Conservation (phyloP, 2,329 filamentous ascomycete genomes). For the Chaetomium olivaceum region DNA sequence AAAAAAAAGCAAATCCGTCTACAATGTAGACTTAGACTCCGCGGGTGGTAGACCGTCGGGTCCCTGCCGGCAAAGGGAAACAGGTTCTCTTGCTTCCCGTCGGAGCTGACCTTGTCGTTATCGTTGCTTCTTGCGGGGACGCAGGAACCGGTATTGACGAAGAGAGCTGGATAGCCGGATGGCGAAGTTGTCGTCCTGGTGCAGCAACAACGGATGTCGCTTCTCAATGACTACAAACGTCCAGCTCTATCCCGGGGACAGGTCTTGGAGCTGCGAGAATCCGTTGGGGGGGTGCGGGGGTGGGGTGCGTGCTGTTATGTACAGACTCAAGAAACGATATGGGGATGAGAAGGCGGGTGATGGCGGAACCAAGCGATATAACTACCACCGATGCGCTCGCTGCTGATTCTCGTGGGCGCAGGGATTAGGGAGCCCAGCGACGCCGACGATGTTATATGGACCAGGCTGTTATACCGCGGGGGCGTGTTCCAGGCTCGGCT, state of each 20-base stretch:
- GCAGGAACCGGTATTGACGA: slow-evolving; percentile 24
- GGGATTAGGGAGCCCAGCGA: slow-evolving; percentile 22
- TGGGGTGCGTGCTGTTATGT: slow-evolving; percentile 28
- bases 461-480: slow-evolving; percentile 26
- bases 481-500: slow-evolving; percentile 17
- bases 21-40: neutral
- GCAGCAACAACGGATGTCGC: neutral
- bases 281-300: slow-evolving; percentile 12
- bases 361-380: slow-evolving; percentile 24
- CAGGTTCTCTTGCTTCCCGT: slow-evolving; percentile 1
- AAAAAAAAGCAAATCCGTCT: neutral
- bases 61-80: neutral
- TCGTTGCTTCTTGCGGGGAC: slow-evolving; percentile 28
- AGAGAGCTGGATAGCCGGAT: slow-evolving; percentile 19
- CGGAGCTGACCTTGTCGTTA: slow-evolving; percentile 11
- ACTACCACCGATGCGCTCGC: slow-evolving; percentile 16
- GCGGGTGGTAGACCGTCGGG: neutral
- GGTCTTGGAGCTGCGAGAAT: slow-evolving; percentile 4
- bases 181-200: slow-evolving; percentile 12
- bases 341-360: slow-evolving; percentile 1
- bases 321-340: slow-evolving; percentile 21
- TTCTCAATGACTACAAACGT: neutral
- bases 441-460: slow-evolving; percentile 29
- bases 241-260: neutral
- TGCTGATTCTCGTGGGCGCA: slow-evolving; percentile 27